Conservation (phyloP, 2,329 filamentous ascomycete species). For the Ilyonectria sp. region DNA sequence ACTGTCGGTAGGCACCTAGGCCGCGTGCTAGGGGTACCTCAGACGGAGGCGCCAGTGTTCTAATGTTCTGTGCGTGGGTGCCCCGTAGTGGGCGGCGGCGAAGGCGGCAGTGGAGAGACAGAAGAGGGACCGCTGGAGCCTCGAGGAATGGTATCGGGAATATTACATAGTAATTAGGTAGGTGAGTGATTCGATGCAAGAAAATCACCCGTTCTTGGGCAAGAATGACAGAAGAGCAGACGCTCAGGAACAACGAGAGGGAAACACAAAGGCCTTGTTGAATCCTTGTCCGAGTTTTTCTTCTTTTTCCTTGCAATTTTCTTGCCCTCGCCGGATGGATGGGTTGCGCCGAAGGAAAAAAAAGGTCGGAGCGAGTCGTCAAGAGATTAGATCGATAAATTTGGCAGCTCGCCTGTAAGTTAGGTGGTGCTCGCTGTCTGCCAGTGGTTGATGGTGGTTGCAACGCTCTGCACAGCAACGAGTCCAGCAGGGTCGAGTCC, state of each 20-base stretch:
- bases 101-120: slow-evolving; percentile 13
- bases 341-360: neutral
- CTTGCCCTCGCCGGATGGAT: neutral
- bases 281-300: neutral
- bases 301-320: neutral
- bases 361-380: neutral
- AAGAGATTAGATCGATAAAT: slow-evolving; percentile 6
- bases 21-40: neutral
- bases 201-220: neutral
- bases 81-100: neutral
- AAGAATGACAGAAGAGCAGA: neutral
- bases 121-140: slow-evolving; percentile 3
- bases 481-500: slow-evolving; percentile 2
- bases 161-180: slow-evolving; percentile 1
- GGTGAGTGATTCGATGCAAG: neutral
- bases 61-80: slow-evolving; percentile 19
- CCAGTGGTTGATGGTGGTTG: slow-evolving; percentile 11
- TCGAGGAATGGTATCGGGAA: slow-evolving; percentile 14
- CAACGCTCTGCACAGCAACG: neutral
- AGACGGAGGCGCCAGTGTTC: slow-evolving; percentile 2
- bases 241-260: neutral
- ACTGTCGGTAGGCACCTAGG: slow-evolving; percentile 1
- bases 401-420: neutral
- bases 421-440: neutral
- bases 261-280: neutral